Evolutionary conservation across 106 monocot species (phyloP).

Genomic region (Agapanthus africanus): DNA sequence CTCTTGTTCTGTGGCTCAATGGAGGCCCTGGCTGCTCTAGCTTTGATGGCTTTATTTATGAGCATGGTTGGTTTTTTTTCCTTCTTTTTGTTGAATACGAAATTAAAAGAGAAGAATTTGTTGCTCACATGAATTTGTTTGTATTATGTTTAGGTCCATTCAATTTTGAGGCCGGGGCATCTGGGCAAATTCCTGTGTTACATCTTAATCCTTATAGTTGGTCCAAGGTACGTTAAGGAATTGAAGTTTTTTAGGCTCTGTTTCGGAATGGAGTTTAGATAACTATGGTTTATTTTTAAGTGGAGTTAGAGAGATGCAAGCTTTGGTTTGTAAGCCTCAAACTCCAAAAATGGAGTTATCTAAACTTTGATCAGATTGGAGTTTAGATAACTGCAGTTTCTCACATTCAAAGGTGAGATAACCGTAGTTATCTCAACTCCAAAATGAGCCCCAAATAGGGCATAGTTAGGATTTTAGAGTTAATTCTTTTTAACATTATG

Average conservation of each 20-base stretch:
- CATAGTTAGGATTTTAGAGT: too few relatives aligned
- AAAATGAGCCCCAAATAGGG: too few relatives aligned
- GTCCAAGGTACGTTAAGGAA: conserved; percentile 50
- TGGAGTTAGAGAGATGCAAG: too few relatives aligned
- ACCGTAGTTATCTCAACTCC: too few relatives aligned
- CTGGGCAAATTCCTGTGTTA: conserved; percentile 45
- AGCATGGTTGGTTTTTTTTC: conserved; percentile 47
- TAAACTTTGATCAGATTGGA: too few relatives aligned
- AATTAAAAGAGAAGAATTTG: not conserved
- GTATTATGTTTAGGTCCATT: conserved; percentile 54
- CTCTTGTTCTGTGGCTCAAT: conserved; percentile 83
- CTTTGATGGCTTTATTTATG: conserved; percentile 84
- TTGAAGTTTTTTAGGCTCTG: not conserved
- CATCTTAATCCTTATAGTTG: conserved; percentile 91
- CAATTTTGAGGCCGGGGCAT: conserved; percentile 51
- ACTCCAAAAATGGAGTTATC: too few relatives aligned
- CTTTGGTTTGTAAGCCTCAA: too few relatives aligned
- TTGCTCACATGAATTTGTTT: too few relatives aligned
- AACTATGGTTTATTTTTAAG: not conserved
- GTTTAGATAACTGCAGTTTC: too few relatives aligned
- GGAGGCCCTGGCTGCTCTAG: conserved; percentile 91
- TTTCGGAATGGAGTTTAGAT: not conserved
- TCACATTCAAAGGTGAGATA: too few relatives aligned
- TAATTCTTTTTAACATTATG: too few relatives aligned
- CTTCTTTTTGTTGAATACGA: not conserved